Evolutionary conservation across 768 basidiomycete species (phyloP), one percentile per base, ranked within the genome.

Genomic region (Psilocybe sp.): DNA sequence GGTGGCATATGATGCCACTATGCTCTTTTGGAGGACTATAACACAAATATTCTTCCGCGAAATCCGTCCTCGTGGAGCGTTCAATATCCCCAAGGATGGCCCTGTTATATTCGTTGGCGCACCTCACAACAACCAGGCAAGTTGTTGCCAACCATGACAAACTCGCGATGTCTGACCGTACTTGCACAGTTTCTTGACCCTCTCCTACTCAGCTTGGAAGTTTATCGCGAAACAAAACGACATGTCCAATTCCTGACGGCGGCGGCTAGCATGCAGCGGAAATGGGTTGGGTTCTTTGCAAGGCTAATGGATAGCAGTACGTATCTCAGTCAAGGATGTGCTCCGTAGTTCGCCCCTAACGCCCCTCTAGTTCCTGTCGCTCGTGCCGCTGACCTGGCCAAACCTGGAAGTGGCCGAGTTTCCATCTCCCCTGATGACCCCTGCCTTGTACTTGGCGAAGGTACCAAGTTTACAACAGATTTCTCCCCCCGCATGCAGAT

Each of bases 11-110:
- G 88, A 93, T 63, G 74, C 81, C 20, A 83, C 84, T 36, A 82
- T 96, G 67, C 64, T 89, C 41, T 92, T 96, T 69, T 96, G 90
- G 91, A 73, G 87, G 50, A 73, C 79, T 2, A 79, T 96, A 50
- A 92, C 89, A 56, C 89, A 89, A 69, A 85, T 98, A 58, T 98
- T 98, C 78, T 98, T 98, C 74, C 77, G 96, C 57, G 96, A 98
- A 71, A 86, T 98, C 60, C 80, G 96, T 51, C 91, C 94, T 3
- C 77, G 96, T 67, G 92, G 96, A 44, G 89, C 94, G 32, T 98
- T 89, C 79, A 91, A 97, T 65, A 91, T 98, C 51, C 96, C 96
- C 19, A 78, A 78, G 50, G 80, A 90, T 50, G 96, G 93, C 0
- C 90, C 96, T 2, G 82, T 96, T 47, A 91, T 98, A 56, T 94